phyloP scores from a whole-genome alignment of 2,329 filamentous ascomycete genomes.

The Fusarium buxicola region DNA sequence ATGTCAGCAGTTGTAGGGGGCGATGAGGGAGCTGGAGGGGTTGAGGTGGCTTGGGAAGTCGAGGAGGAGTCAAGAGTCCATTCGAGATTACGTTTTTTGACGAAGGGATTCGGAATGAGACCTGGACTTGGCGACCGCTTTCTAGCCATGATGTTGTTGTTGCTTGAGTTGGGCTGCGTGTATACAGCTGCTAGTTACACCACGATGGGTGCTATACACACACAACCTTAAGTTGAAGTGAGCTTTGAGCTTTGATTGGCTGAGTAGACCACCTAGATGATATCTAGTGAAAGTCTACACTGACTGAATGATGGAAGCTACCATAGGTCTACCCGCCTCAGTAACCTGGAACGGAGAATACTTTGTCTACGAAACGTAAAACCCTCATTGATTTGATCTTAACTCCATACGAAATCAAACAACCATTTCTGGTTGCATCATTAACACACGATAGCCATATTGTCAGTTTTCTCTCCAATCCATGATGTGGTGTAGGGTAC shows the following conservation, averaged over 20 bases:
- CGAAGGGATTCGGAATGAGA: conserved; percentile 59
- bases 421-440: too few relatives aligned
- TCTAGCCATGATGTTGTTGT: conserved; percentile 21
- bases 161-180: conserved; percentile 8
- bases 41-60: neutral
- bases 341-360: too few relatives aligned
- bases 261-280: neutral
- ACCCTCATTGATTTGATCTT: too few relatives aligned
- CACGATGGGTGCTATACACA: too few relatives aligned
- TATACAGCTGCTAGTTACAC: too few relatives aligned
- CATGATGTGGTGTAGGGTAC: neutral
- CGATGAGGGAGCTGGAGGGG: conserved; percentile 2
- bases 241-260: conserved; percentile 5
- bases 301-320: too few relatives aligned
- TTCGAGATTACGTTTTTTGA: conserved; percentile 59
- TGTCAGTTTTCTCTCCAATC: neutral
- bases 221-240: conserved; percentile 7
- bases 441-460: neutral
- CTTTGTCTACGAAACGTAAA: too few relatives aligned
- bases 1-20: conserved; percentile 51
- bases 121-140: conserved; percentile 50
- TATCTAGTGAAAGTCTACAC: too few relatives aligned
- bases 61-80: conserved; percentile 53
- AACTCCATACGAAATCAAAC: too few relatives aligned
- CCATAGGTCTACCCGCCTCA: too few relatives aligned